Base-by-base conservation (phyloP, 2,329 filamentous ascomycete genomes). In the Ophiostoma perfectum region DNA sequence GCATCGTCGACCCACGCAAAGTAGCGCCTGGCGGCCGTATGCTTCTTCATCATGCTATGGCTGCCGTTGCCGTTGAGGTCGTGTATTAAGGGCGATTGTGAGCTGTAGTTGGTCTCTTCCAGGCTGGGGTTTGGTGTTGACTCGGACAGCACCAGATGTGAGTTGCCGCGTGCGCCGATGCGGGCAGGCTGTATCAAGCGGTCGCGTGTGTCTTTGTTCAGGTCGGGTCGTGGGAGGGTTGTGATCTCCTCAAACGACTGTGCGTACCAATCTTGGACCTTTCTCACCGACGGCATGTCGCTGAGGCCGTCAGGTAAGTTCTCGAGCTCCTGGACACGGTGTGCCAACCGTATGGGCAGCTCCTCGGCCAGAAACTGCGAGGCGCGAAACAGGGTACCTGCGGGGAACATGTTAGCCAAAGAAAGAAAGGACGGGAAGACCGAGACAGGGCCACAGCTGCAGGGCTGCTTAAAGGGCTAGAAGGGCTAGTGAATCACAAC, bases 161-260 rank as follows among this genome's bases (percentile, higher is more conserved):
- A 66, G 5, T 41, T 47, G 36, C 67, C 84, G 27, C 85, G 88
- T 66, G 86, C 86, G n/a, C 77, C 71, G 66, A 75, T 76, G 72
- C 83, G 89, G 11, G 82, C 79, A 0, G 90, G 89, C 75, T 84
- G 87, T 78, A 94, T 82, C n/a, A 98, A 83, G 66, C 92, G 86
- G 73, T 93, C 87, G 76, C 89, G 89, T 71, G 96, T 84, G 73
- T 96, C 91, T 75, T 84, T 85, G 70, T 86, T 86, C 49, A 98
- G 84, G 67, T 86, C 84, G 68, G 95, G 95, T 75, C 91, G 87
- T 70, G 90, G 87, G 5, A 99, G 84, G 68, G 86, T 88, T 73
- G 93, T 97, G 78, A 99, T 96, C 84, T 99, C 95, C 92, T 99
- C 95, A 76, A 99, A 99, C 66, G 95, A 99, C 81, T 99, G 95